Conservation (phyloP, 495 filamentous ascomycete genomes). For the Aspergillus asperescens region DNA sequence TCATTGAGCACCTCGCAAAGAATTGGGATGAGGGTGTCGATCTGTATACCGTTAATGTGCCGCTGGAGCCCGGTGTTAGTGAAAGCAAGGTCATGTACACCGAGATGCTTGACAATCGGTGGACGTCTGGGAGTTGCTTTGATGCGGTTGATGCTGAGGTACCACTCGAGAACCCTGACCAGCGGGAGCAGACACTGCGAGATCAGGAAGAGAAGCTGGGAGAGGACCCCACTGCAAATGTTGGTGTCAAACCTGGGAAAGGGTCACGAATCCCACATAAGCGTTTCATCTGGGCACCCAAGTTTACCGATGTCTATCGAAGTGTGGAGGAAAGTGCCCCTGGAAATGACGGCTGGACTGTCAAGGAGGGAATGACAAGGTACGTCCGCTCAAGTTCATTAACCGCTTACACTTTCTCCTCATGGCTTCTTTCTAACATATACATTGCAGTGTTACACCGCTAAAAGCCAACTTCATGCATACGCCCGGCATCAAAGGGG, state of each 20-base stretch:
- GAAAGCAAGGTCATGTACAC: constrained; percentile 69
- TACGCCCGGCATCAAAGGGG: constrained; percentile 58
- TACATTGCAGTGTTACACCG: constrained; percentile 75
- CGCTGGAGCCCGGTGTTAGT: constrained; percentile 64
- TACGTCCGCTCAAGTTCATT: constrained; percentile 44
- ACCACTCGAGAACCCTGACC: constrained; percentile 29
- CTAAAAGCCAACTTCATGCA: constrained; percentile 91
- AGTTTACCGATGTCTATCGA: constrained; percentile 76
- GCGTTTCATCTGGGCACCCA: constrained; percentile 92
- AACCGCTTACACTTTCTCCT: too few relatives aligned
- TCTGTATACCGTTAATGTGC: constrained; percentile 84
- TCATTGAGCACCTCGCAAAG: constrained; percentile 70
- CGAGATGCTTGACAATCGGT: constrained; percentile 79
- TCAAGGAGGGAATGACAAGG: constrained; percentile 86
- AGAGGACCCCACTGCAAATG: constrained; percentile 17
- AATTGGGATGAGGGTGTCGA: constrained; percentile 75
- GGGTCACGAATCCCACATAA: constrained; percentile 56
- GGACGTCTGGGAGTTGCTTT: constrained; percentile 79
- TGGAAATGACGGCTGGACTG: constrained; percentile 92
- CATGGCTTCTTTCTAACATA: constrained; percentile 15
- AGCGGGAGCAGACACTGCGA: constrained; percentile 60
- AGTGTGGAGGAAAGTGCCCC: constrained; percentile 73
- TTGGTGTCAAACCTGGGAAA: constrained; percentile 15
- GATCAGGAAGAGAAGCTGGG: constrained; percentile 50
- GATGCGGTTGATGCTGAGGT: constrained; percentile 55